Evolutionary conservation across 1,284 basidiomycete genomes (phyloP), one percentile per base, ranked within the genome.

Genomic region (Heterobasidion parviporum): DNA sequence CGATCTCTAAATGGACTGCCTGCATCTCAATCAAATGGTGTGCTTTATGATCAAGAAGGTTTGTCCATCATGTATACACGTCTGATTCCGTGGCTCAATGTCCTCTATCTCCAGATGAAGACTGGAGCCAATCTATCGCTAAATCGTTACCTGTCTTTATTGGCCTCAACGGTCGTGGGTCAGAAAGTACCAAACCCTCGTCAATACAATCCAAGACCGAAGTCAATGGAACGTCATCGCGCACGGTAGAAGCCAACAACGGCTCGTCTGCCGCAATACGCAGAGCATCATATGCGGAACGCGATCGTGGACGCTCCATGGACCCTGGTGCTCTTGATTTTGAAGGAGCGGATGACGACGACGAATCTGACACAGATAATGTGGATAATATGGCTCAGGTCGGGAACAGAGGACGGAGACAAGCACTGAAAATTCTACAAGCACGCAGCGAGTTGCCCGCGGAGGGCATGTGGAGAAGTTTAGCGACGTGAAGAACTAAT

Each of bases 381-480:
- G 6, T 26, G 26, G 26, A 26, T 26, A 26, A 26, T 26, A 26
- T 5, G 26, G 6, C 26, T 26, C 46, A 32, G 9, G 46, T 10
- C 5, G 71, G 47, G 1, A 73, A 72, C 35, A 75, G 80, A 56
- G 81, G 81, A 4, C 74, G 82, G 49, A 76, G 75, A 60, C 77
- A 75, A 52, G 87, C 87, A 1, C 64, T 84, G 58, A 81, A 76
- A 69, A 89, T 89, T 53, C 70, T 89, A 54, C 75, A 87, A 65
- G 79, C 79, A 16, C 73, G 82, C 50, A 82, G 76, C 59, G 72
- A 76, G 64, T 57, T 87, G 34, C 85, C 84, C 10, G 79, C 76
- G 59, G 81, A 76, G 46, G 82, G 83, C 32, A 88, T 90, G 85
- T 90, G 87, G 87, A 77, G 86, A 64, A 90, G 87, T 73, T 70